Evolutionary conservation across 768 basidiomycete species (phyloP).

Genomic region (Leccinum sublutescens): DNA sequence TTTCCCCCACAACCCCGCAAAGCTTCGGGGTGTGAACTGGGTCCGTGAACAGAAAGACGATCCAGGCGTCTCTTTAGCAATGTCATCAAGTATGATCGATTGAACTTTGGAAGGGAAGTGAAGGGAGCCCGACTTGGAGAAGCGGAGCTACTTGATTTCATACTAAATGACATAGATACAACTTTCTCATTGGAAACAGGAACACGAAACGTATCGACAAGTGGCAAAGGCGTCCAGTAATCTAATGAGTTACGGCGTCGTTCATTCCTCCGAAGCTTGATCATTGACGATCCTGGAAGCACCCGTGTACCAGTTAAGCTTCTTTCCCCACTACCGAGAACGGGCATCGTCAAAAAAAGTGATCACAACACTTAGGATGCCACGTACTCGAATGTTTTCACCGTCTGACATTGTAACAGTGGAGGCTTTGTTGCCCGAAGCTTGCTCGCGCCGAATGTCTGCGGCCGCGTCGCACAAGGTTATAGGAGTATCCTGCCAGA

Average conservation of each 20-base stretch:
- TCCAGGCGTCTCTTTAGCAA: too few species aligned
- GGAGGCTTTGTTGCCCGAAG: not conserved
- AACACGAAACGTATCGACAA: not conserved
- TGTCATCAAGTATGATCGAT: too few species aligned
- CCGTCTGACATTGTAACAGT: not conserved
- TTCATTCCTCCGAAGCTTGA: not conserved
- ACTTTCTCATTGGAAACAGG: not conserved
- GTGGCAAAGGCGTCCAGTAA: not conserved
- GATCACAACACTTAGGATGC: not conserved
- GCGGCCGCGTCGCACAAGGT: not conserved
- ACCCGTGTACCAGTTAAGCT: not conserved
- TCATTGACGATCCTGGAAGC: not conserved
- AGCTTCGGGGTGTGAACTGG: too few species aligned
- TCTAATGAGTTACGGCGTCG: not conserved
- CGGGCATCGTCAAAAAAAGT: not conserved
- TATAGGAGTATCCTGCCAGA: not conserved
- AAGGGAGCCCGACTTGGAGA: not conserved
- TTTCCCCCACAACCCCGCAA: too few species aligned
- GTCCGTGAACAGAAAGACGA: too few species aligned
- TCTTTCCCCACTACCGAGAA: not conserved
- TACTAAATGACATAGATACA: not conserved
- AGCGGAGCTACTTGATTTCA: not conserved
- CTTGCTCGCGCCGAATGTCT: not conserved
- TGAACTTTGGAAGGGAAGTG: not conserved
- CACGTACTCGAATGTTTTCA: not conserved